Conservation (phyloP, 2,329 filamentous ascomycete species). For the Ascomycota sp. region DNA sequence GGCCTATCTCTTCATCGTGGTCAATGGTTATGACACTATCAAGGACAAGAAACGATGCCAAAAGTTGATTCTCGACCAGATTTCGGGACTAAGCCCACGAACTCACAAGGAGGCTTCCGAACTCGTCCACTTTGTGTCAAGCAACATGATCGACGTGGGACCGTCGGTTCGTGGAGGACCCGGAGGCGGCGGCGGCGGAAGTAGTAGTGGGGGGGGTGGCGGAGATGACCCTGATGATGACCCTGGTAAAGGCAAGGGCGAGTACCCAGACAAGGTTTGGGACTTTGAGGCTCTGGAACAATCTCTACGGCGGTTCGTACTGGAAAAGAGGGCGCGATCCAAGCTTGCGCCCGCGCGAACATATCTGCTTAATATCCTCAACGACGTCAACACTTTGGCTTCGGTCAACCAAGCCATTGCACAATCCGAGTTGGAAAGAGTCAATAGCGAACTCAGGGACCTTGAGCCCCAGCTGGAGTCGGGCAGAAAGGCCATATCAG, state of each 20-base stretch:
- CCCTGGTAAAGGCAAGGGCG: conserved; percentile 49
- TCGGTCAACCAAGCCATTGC: conserved; percentile 77
- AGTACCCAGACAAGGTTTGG: conserved; percentile 68
- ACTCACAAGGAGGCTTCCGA: conserved; percentile 86
- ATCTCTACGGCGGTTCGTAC: conserved; percentile 74
- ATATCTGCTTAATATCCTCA: conserved; percentile 81
- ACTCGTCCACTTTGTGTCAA: conserved; percentile 93
- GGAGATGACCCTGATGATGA: conserved; percentile 32
- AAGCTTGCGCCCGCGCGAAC: conserved; percentile 92
- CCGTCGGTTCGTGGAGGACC: conserved; percentile 35
- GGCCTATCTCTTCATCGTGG: conserved; percentile 96
- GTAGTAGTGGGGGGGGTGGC: conserved; percentile 32
- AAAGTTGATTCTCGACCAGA: conserved; percentile 82
- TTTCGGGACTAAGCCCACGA: conserved; percentile 67
- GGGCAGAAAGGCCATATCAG: conserved; percentile 57
- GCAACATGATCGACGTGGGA: conserved; percentile 71
- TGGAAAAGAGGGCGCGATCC: conserved; percentile 86
- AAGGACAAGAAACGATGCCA: conserved; percentile 78
- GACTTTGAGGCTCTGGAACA: conserved; percentile 84
- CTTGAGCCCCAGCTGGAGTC: conserved; percentile 74
- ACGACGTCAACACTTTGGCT: conserved; percentile 67
- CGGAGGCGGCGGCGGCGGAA: conserved; percentile 30
- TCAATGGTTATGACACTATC: conserved; percentile 92
- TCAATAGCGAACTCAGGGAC: conserved; percentile 58
- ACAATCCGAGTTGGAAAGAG: conserved; percentile 63